Evolutionary conservation across 2,329 filamentous ascomycete genomes (phyloP), one percentile per base, ranked within the genome.

Genomic region (Myriosclerotinia scirpicola): DNA sequence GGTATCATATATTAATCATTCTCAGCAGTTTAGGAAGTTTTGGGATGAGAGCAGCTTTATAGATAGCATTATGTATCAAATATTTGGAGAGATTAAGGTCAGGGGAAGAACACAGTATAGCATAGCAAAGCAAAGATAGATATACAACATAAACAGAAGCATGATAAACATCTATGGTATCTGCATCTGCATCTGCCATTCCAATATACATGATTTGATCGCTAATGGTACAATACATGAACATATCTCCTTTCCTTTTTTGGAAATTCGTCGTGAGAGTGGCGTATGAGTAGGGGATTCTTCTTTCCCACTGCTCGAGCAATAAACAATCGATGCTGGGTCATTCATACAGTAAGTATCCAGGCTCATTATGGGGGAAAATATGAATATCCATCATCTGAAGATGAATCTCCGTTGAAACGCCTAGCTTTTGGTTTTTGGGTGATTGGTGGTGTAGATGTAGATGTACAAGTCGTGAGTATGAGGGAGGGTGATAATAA

Each of bases 151-250:
- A 52, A 22, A 30, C 5, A 30, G 48, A 52, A 4, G 48, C 2
- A 52, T 30, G 48, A 52, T 52, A 3, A 48, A 15, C 5, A 38
- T 60, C 44, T 60, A 20, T 46, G 50, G 9, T 6, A 26, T 48
- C 46, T 1, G 11, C 53, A 54, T 38, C 20, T 14, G 48, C 20
- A 22, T 36, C 26, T 55, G 30, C 54, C 15, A 36, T 48, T 56
- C 26, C 26, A 55, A 48, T 64, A 64, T 56, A 64, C 52, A 64
- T 42, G 40, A 56, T 48, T 50, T 8, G n/a, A 64, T 48, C 40
- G 40, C 46, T 64, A 38, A 26, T 64, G 56, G 20, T 58, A 64
- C 40, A 64, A 36, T 56, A 46, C 26, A 64, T 30, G 61, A 50
- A 64, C 15, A 59, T 34, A 14, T 34, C 30, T n/a, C 52, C 17